These are phyloP conservation scores for Musa itinerans DNA, from an alignment of 176 grass and related monocot genomes.

Conservation along the genomic window DNA sequence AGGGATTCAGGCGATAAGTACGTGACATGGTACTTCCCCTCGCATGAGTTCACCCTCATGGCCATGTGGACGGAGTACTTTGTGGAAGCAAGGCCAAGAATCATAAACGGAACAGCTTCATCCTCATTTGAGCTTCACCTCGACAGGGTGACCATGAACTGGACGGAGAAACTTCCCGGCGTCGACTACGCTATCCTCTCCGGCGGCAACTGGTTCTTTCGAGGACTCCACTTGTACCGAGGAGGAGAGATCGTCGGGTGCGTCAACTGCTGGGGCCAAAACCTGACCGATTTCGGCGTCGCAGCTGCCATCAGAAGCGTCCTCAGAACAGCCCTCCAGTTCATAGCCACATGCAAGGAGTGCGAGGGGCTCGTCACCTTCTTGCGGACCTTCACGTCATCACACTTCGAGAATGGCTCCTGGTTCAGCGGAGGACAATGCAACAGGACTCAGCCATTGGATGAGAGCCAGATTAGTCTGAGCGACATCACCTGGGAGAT, in stretches of 20 bases:
- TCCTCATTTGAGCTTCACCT: constrained; percentile 55
- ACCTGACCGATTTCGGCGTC: constrained; percentile 20
- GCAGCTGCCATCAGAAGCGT: constrained; percentile 28
- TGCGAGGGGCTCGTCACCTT: constrained; percentile 34
- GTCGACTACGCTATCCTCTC: constrained; percentile 53
- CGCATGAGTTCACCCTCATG: constrained; percentile 59
- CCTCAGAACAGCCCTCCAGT: constrained; percentile 31
- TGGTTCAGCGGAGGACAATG: constrained; percentile 62
- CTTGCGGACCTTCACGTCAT: constrained; percentile 40
- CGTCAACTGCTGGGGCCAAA: constrained; percentile 25
- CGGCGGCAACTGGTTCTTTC: constrained; percentile 61
- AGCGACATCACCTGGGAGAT: constrained; percentile 32
- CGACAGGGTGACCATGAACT: constrained; percentile 37
- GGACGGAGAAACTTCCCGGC: constrained; percentile 31
- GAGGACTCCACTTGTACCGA: constrained; percentile 38
- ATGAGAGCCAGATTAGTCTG: constrained; percentile 21
- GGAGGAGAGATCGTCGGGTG: constrained; percentile 30
- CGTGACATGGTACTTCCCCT: constrained; percentile 47
- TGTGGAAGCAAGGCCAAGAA: constrained; percentile 20
- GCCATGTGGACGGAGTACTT: constrained; percentile 64
- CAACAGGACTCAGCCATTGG: constrained; percentile 40
- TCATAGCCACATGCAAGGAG: constrained; percentile 19
- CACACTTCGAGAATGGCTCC: constrained; percentile 57
- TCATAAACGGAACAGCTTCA: constrained; percentile 26
- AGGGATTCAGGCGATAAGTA: constrained; percentile 29